phyloP scores from a whole-genome alignment of 2,329 filamentous ascomycete species.

The Cordyceps militaris region DNA sequence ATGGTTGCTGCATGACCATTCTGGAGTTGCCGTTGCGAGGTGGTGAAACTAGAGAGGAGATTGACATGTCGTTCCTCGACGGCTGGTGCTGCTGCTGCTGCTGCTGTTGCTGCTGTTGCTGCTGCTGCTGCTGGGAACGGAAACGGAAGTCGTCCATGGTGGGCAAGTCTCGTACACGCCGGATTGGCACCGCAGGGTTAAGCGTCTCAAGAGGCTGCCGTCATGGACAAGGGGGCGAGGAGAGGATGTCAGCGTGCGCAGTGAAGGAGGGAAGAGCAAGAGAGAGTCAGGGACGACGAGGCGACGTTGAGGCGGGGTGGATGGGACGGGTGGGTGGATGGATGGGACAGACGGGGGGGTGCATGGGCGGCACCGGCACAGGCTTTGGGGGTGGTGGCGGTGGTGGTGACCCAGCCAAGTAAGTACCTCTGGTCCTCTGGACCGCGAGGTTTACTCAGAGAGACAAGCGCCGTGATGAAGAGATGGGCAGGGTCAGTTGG shows the following conservation, averaged over 20 bases:
- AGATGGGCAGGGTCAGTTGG: neutral
- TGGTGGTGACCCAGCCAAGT: neutral
- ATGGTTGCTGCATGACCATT: constrained; percentile 45
- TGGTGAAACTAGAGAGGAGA: constrained; percentile 68
- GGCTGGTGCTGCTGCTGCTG: constrained; percentile 50
- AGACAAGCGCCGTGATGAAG: too few relatives aligned
- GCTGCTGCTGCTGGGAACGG: constrained; percentile 37
- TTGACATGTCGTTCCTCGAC: constrained; percentile 66
- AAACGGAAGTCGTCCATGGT: constrained; percentile 73
- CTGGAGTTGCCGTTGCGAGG: constrained; percentile 58
- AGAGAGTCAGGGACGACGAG: constrained; percentile 22
- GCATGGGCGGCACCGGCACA: neutral
- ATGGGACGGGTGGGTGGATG: constrained; percentile 20
- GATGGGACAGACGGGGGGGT: constrained; percentile 16
- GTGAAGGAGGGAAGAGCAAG: constrained; percentile 18
- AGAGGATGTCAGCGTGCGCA: constrained; percentile 23
- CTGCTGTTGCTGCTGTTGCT: neutral
- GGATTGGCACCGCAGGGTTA: constrained; percentile 28
- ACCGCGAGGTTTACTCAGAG: neutral
- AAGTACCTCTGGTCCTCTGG: neutral
- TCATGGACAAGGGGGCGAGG: constrained; percentile 29
- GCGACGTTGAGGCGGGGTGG: constrained; percentile 26
- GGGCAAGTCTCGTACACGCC: constrained; percentile 32
- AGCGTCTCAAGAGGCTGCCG: constrained; percentile 26
- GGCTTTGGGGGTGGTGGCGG: constrained; percentile 3